Conservation (phyloP, 2,329 filamentous ascomycete genomes). For the Cryphonectria carpinicola region DNA sequence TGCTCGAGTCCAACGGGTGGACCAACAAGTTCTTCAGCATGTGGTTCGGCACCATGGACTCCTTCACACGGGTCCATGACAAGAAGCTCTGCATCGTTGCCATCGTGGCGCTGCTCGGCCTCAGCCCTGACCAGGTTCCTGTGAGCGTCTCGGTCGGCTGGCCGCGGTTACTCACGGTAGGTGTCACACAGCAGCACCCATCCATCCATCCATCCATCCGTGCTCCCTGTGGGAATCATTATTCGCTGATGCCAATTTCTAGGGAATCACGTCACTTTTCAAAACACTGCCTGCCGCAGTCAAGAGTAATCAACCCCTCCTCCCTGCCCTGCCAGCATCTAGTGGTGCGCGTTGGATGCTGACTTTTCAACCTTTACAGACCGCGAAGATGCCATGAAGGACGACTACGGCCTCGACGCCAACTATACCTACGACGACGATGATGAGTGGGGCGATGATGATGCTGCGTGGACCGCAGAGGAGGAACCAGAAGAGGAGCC, state of each 20-base stretch:
- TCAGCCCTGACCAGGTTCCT: conserved; percentile 82
- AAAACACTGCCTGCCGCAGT: conserved; percentile 85
- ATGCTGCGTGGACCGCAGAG: conserved; percentile 78
- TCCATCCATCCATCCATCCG: not conserved
- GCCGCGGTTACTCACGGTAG: conserved; percentile 78
- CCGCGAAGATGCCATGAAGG: conserved; percentile 88
- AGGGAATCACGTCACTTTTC: conserved; percentile 87
- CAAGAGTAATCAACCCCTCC: conserved; percentile 65
- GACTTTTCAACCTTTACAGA: conserved; percentile 51
- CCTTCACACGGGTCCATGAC: conserved; percentile 92
- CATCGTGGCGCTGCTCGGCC: conserved; percentile 81
- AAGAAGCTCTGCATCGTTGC: conserved; percentile 98
- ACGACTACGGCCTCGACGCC: conserved; percentile 77
- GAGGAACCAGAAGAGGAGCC: conserved; percentile 69
- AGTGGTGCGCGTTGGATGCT: conserved; percentile 26
- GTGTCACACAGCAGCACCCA: conserved; percentile 41
- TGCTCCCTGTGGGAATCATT: not conserved
- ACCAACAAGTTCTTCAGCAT: conserved; percentile 99
- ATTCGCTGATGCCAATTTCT: conserved; percentile 14
- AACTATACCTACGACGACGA: conserved; percentile 70
- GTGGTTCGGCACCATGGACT: conserved; percentile 96
- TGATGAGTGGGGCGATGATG: conserved; percentile 83
- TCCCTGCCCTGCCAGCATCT: no score
- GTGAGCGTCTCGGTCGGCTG: conserved; percentile 93
- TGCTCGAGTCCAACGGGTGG: conserved; percentile 90